Evolutionary conservation across 192 early-diverging fungal species (phyloP).

Genomic region (Coemansia sp.): DNA sequence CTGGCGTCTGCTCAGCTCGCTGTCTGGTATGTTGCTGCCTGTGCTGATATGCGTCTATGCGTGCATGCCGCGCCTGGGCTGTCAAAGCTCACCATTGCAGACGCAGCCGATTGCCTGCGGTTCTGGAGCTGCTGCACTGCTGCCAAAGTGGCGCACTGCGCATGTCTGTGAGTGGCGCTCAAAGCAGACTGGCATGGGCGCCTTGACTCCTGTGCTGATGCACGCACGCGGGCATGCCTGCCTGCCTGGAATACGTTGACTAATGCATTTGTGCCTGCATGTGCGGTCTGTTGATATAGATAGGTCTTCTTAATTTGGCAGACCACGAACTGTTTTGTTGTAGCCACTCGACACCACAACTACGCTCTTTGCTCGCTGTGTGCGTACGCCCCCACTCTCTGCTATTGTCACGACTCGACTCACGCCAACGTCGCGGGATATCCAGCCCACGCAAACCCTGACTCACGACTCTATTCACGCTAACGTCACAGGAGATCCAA

Average conservation of each 20-base stretch:
- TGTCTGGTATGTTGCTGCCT: slow-evolving; percentile 2
- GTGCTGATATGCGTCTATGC: not conserved
- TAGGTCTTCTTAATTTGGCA: slow-evolving; percentile 4
- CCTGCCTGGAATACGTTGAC: not conserved
- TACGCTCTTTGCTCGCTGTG: slow-evolving; percentile 10
- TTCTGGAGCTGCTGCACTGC: not conserved
- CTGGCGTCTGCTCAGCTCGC: not conserved
- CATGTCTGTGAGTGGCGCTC: slow-evolving; percentile 6
- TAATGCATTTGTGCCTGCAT: slow-evolving; percentile 12
- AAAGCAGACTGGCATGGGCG: not conserved
- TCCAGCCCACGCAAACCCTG: not conserved
- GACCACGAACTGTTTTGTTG: not conserved
- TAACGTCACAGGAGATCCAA: not conserved
- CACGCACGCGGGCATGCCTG: not conserved
- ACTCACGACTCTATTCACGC: not conserved
- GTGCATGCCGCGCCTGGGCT: not conserved
- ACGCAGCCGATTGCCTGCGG: not conserved
- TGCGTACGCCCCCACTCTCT: slow-evolving; percentile 7
- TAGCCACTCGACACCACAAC: slow-evolving; percentile 14
- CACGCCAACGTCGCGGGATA: slow-evolving; percentile 1
- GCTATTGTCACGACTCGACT: not conserved
- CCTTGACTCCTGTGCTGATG: slow-evolving; percentile 8
- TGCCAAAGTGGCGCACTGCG: slow-evolving; percentile 3
- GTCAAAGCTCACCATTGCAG: not conserved
- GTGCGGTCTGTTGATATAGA: slow-evolving; percentile 12